Base-by-base conservation (phyloP, 768 basidiomycete species). In the Trametes punicea region DNA sequence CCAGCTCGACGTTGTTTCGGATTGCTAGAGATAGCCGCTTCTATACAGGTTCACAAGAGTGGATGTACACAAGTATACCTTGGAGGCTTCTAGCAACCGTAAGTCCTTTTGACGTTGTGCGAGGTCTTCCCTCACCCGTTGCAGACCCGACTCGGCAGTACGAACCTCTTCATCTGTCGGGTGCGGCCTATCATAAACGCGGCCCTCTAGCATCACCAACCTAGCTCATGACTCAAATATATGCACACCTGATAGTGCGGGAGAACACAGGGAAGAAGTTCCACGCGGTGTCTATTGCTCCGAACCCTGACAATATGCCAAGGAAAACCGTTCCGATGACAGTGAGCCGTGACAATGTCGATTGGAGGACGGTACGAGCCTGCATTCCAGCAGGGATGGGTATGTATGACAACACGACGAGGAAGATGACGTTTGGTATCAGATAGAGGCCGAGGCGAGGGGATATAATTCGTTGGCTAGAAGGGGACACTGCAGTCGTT, bases 251-350 rank as follows among this genome's bases (percentile, higher is more conserved):
- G 7, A 29, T 30, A 6, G 46, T 62, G 4, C 69, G 62, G 6
- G 72, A 73, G 16, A 75, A 61, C 33, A 73, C 66, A 0, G 83
- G 82, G 11, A 86, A 67, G 63, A 77, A 83, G 5, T 70, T 71
- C 87, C 88, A 88, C 0, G 82, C 79, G 42, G 80, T 84, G 59
- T 78, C 83, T 45, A 88, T 75, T 3, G 88, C 85, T 59, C 90
- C 90, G 58, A 90, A 87, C 0, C 91, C 91, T 0, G 90, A 90
- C 5, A 93, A 75, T 2, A 84, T 66, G 5, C 91, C 91, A n/a
- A 93, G 82, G 53, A 91, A 80, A 27, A 85, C 75, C 0, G 86
- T 91, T 2, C 91, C 91, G 20, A 93, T 70, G 18, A 91, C 86
- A 18, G 87, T 81, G 13, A 92, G 76, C 10, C 90, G 81, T 2